Evolutionary conservation across 192 early-diverging fungal genomes (phyloP), one percentile per base, ranked within the genome.

Genomic region (Phycomyces nitens): DNA sequence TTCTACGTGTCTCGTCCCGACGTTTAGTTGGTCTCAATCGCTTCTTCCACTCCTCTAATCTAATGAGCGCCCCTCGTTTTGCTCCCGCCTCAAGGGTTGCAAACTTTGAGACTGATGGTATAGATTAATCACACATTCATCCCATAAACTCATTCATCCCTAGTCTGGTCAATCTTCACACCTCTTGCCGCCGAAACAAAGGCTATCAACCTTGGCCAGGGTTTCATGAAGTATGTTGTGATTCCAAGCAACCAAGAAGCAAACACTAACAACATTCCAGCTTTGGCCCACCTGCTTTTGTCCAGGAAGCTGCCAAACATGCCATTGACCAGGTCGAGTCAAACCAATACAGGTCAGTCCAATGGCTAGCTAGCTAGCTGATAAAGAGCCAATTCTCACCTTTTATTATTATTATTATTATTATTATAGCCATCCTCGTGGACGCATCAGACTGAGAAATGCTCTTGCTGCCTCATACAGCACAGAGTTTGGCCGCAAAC

Each of bases 171-270:
- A 22, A 85, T 92, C 71, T 95, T 94, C 75, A 95, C 92, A 23
- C 93, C 89, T 23, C 78, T 93, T 51, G 88, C 94, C 14, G 80
- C 82, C 5, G 86, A 91, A 59, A 86, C 91, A 57, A 82, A 86
- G 40, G 94, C 95, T 6, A 92, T 95, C 68, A 96, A 98, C 77
- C 81, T 96, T 15, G 96, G 96, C 1, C 96, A 97, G 74, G 92
- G 85, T 0, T 91, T 82, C 53, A 89, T 90, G 89, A 86, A 85
- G 83, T 83, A 82, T 60, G 59, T 26, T n/a, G n/a, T n/a, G n/a
- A n/a, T n/a, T n/a, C n/a, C n/a, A n/a, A n/a, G n/a, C n/a, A n/a
- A n/a, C n/a, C n/a, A n/a, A n/a, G n/a, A n/a, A n/a, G n/a, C n/a
- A n/a, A n/a, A n/a, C n/a, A n/a, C n/a, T n/a, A n/a, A n/a, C n/a